phyloP scores from a whole-genome alignment of 257 asterid species.

The Nicotiana paniculata region DNA sequence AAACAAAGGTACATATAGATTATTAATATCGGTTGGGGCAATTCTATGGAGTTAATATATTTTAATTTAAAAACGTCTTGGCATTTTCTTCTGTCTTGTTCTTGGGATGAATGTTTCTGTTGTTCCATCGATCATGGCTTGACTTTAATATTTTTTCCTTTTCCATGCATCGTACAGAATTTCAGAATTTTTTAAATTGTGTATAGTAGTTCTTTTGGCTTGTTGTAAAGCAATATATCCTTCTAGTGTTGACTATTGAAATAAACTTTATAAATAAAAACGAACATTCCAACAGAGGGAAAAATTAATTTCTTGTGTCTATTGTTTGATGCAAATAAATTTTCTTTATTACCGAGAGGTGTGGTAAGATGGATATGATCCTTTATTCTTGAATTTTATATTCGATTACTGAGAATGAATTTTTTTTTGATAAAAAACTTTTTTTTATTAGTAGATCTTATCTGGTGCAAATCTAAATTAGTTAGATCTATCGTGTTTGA shows the following conservation, averaged over 20 bases:
- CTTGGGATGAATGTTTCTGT: slow-evolving; percentile 3
- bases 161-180: background rate
- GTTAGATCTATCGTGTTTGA: too few species aligned
- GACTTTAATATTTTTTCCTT: background rate
- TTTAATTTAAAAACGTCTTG: background rate
- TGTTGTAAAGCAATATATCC: background rate
- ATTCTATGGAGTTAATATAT: background rate
- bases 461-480: too few species aligned
- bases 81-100: slow-evolving; percentile 5
- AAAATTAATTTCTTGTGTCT: background rate
- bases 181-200: background rate
- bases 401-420: too few species aligned
- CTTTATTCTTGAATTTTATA: too few species aligned
- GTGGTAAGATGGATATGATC: too few species aligned
- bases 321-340: background rate
- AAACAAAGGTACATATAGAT: background rate
- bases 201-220: background rate
- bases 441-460: too few species aligned
- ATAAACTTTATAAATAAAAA: background rate
- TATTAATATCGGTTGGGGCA: background rate
- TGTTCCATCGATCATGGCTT: background rate
- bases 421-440: accelerated
- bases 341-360: background rate
- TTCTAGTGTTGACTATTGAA: background rate
- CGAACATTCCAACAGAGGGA: background rate